Percentiles rank a stretch among this genome's conserved stretches.
These are phyloP conservation scores for Volvariella surrecta DNA, from an alignment of 1,284 basidiomycete species.

Conservation along the genomic window DNA sequence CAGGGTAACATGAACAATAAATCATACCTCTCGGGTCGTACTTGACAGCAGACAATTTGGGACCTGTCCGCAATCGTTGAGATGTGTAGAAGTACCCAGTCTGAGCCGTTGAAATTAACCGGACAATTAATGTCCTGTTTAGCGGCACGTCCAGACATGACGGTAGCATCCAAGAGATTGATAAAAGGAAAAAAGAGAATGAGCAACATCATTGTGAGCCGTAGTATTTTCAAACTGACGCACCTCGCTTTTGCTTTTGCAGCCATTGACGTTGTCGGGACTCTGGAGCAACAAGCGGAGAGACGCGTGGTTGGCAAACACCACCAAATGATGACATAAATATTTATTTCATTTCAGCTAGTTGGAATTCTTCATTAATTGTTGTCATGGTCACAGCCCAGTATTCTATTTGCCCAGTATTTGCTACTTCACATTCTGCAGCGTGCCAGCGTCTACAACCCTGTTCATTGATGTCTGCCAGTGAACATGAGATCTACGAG, in stretches of 20 bases:
- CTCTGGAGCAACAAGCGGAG: background rate
- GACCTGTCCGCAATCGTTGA: conserved; percentile 58
- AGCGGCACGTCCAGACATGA: background rate
- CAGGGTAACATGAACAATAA: conserved; percentile 26
- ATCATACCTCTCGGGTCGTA: conserved; percentile 79
- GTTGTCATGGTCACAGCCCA: no score
- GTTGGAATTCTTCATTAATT: no score
- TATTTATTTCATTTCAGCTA: no score
- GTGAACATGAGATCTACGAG: no score
- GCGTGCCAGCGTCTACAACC: no score
- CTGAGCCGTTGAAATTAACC: conserved; percentile 82
- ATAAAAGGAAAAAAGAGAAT: no score
- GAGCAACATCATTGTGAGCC: no score
- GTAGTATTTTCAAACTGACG: no score
- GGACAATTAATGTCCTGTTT: conserved; percentile 72
- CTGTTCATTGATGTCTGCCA: no score
- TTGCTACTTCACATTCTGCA: no score
- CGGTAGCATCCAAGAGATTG: no score
- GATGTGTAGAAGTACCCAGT: conserved; percentile 89
- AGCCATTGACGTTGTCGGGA: background rate
- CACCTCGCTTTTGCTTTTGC: conserved; percentile 1
- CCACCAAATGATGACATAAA: background rate
- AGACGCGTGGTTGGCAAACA: background rate
- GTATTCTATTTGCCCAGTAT: no score
- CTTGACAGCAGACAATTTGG: conserved; percentile 77